Conservation (phyloP, 2,329 filamentous ascomycete genomes). For the Fusarium haematococcum region DNA sequence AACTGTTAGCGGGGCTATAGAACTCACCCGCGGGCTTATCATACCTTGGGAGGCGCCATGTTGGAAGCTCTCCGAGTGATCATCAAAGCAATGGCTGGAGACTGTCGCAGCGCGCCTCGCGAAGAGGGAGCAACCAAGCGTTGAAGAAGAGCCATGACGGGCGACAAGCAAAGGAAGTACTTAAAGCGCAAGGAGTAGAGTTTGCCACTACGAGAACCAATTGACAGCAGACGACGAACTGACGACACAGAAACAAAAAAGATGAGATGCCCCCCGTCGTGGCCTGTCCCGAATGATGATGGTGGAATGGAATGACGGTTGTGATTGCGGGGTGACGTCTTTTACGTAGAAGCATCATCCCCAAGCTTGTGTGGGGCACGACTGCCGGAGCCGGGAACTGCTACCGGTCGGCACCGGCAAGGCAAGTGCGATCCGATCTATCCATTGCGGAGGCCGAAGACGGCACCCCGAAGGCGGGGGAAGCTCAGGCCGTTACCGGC, state of each 20-base stretch:
- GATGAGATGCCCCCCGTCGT: not conserved
- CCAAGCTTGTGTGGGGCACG: slow-evolving; percentile 38
- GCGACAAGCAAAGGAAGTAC: not conserved
- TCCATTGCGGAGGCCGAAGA: not conserved
- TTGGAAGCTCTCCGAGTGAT: slow-evolving; percentile 57
- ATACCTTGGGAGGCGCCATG: slow-evolving; percentile 59
- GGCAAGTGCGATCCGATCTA: not conserved
- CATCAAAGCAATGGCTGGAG: slow-evolving; percentile 40
- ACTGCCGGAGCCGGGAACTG: slow-evolving; percentile 39
- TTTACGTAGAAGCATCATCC: slow-evolving; percentile 20
- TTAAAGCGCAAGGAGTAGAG: not conserved
- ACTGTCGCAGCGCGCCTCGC: slow-evolving; percentile 47
- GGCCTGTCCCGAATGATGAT: not conserved
- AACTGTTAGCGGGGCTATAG: not conserved
- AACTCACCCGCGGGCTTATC: not conserved
- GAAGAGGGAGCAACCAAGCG: slow-evolving; percentile 45
- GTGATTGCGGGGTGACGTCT: slow-evolving; percentile 44
- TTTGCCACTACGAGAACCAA: not conserved
- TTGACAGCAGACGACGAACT: not conserved
- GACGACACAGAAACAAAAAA: not conserved
- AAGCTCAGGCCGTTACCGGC: not conserved
- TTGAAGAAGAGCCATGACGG: slow-evolving; percentile 49
- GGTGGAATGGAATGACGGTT: slow-evolving; percentile 13
- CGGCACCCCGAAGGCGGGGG: not conserved
- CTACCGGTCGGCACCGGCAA: slow-evolving; percentile 8